phyloP scores from a whole-genome alignment of 2,329 filamentous ascomycete genomes.

The Arthroderma sp. region DNA sequence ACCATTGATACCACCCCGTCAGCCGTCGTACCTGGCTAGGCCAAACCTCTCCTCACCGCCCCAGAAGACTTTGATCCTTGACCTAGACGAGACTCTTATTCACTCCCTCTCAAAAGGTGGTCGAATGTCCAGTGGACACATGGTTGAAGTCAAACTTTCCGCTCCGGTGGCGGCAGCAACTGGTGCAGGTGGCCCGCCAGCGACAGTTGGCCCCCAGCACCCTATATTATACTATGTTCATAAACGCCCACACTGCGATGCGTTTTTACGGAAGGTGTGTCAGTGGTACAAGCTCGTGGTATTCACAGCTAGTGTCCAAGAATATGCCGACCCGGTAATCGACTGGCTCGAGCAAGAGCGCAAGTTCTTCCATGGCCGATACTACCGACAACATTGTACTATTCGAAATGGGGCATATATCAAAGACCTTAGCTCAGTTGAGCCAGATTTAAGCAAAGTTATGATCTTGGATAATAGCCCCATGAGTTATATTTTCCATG shows the following conservation, averaged over 20 bases:
- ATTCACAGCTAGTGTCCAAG: constrained; percentile 94
- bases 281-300: constrained; percentile 98
- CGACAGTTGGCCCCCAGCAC: constrained; percentile 59
- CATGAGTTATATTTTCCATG: constrained; percentile 95
- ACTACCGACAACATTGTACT: constrained; percentile 95
- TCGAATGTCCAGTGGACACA: constrained; percentile 89
- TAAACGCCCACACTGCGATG: constrained; percentile 92
- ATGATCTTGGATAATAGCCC: constrained; percentile 99
- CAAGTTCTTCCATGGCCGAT: constrained; percentile 87
- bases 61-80: constrained; percentile 87
- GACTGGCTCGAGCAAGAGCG: constrained; percentile 96
- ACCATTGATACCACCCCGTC: constrained; percentile 74
- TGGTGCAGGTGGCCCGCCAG: constrained; percentile 45
- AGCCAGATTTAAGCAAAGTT: constrained; percentile 92
- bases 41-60: constrained; percentile 35
- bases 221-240: constrained; percentile 98
- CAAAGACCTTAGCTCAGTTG: constrained; percentile 90
- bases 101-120: constrained; percentile 97
- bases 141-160: constrained; percentile 85
- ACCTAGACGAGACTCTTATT: constrained; percentile 93
- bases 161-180: constrained; percentile 26
- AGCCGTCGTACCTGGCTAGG: constrained; percentile 66
- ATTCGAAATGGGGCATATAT: constrained; percentile 93
- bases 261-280: constrained; percentile 84
- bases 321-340: constrained; percentile 96